Evolutionary conservation across 345 rosid genomes (phyloP).

Genomic region (Syzygium oleosum): DNA sequence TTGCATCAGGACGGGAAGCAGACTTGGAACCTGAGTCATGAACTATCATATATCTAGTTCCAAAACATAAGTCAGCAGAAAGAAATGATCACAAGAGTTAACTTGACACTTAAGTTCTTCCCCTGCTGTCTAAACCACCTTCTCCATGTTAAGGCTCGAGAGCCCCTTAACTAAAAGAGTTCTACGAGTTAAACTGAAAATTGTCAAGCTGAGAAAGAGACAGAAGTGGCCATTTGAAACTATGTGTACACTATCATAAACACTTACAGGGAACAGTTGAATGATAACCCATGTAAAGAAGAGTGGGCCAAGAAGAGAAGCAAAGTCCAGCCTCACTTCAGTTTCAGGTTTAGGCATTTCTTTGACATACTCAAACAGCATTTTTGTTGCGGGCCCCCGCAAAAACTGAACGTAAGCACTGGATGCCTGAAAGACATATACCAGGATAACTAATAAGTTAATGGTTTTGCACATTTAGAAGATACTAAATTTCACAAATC

Average conservation of each 20-base stretch:
- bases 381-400: conserved; percentile 28
- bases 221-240: neutral
- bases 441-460: neutral
- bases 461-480: neutral
- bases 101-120: neutral
- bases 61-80: neutral
- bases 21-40: neutral
- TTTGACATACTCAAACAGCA: conserved; percentile 58
- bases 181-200: neutral
- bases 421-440: conserved; percentile 50
- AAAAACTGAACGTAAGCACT: conserved; percentile 68
- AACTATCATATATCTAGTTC: neutral
- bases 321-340: conserved; percentile 37
- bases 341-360: conserved; percentile 73
- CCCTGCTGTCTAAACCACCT: neutral
- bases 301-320: conserved; percentile 76
- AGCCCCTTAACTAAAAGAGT: neutral
- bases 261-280: conserved; percentile 64
- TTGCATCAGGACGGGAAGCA: neutral
- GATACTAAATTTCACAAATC: neutral
- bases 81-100: neutral
- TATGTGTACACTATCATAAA: neutral
- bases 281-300: conserved; percentile 78
- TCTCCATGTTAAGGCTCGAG: neutral
- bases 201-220: neutral